Base-by-base conservation (phyloP, 2,329 filamentous ascomycete species). In the Aspergillus calidoustus region DNA sequence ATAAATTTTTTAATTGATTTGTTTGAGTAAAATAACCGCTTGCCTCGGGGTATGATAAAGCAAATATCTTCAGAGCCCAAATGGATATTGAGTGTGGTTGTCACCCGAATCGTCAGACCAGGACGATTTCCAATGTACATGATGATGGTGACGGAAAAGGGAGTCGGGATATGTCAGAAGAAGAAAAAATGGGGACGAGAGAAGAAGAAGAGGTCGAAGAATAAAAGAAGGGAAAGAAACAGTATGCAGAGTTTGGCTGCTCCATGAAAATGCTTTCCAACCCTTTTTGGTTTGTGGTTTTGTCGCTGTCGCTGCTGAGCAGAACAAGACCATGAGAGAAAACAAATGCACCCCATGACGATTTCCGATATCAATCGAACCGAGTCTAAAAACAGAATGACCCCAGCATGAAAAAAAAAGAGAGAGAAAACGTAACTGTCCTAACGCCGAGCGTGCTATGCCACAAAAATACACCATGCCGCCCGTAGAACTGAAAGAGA, bases 371-470 rank as follows among this genome's bases (percentile, higher is more conserved):
- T 70, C 68, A 71, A 69, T 70, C 70, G 73, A 72, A 71, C 65
- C 71, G 68, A 75, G 69, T 74, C 72, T 74, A 75, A 71, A 71
- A 65, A 59, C 46, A 30, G 61, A 66, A 60, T 41, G 49, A 49
- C 57, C 57, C 60, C 60, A 62, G 60, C 59, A 57, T 19, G 19
- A 19, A 19, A 19, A 54, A 61, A 54, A 55, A 13, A 47, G 47
- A 50, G 30, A 50, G 31, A 25, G 15, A 50, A 50, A 28, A 50
- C 22, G 23, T 22, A 54, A 41, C 38, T 57, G 68, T 69, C 71
- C 71, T 69, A 75, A 75, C 72, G 73, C 73, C 73, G 68, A 68
- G 72, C 65, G 72, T 74, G 73, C 73, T 74, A 75, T 75, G 73
- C 73, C 72, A 72, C 71, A 65, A 67, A 54, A 75, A 70, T 69